Percentiles rank a stretch among this genome's conserved stretches.
Evolutionary conservation across 176 grass and related monocot species (phyloP).

Genomic region (Calamus simplicifolius): DNA sequence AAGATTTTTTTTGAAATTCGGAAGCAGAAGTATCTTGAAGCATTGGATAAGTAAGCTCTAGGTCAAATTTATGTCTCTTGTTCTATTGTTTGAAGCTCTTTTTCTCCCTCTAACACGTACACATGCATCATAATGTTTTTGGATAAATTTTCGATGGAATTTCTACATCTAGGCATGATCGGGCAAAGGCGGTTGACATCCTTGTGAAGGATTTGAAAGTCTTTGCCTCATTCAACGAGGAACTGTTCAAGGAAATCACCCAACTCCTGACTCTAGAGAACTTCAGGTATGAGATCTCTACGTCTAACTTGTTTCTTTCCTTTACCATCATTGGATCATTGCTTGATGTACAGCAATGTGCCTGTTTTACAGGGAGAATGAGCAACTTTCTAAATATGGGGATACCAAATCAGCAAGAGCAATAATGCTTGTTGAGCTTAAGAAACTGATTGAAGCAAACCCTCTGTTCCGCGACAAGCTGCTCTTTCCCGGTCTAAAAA

Average conservation of each 20-base stretch:
- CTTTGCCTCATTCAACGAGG: constrained; percentile 93
- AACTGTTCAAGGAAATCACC: constrained; percentile 97
- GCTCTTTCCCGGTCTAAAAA: constrained; percentile 92
- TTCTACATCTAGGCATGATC: constrained; percentile 68
- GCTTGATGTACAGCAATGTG: constrained; percentile 9
- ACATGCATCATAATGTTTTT: background rate
- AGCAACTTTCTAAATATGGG: constrained; percentile 97
- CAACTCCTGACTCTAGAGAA: constrained; percentile 93
- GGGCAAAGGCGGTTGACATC: constrained; percentile 90
- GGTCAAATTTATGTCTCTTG: no score
- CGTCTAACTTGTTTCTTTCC: constrained; percentile 8
- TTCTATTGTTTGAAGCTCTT: no score
- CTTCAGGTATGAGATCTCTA: constrained; percentile 53
- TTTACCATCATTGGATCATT: constrained; percentile 11
- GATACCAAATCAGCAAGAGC: constrained; percentile 96
- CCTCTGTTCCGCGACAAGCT: constrained; percentile 95
- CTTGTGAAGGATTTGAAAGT: constrained; percentile 98
- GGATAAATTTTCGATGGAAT: constrained; percentile 1
- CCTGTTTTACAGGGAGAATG: constrained; percentile 72
- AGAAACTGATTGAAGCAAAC: constrained; percentile 97
- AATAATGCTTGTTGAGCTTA: constrained; percentile 97
- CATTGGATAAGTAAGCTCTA: constrained; percentile 62
- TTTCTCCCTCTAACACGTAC: background rate
- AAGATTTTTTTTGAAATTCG: constrained; percentile 97
- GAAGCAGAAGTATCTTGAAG: constrained; percentile 87